Percentiles rank a stretch among this genome's conserved stretches.
Evolutionary conservation across 768 basidiomycete genomes (phyloP).

Genomic region (Russula compacta): DNA sequence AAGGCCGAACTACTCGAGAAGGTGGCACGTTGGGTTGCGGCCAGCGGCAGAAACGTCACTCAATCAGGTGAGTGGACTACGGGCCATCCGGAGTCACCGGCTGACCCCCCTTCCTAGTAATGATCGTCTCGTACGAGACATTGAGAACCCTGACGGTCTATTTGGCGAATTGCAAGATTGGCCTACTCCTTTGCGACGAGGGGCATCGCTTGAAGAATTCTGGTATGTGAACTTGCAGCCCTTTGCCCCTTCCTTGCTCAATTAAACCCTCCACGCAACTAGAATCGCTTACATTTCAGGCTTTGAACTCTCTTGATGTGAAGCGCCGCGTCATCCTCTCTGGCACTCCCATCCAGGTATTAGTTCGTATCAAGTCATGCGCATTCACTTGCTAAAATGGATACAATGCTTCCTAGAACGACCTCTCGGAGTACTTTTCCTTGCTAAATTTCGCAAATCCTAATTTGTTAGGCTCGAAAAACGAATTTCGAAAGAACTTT

Average conservation of each 20-base stretch:
- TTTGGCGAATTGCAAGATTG: slow-evolving; percentile 73
- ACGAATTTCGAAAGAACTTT: slow-evolving; percentile 92
- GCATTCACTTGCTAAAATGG: not conserved
- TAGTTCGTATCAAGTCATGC: not conserved
- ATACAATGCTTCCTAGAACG: slow-evolving; percentile 46
- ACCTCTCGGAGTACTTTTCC: slow-evolving; percentile 91
- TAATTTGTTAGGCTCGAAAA: slow-evolving; percentile 77
- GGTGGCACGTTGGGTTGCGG: slow-evolving; percentile 84
- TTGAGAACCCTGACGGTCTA: slow-evolving; percentile 72
- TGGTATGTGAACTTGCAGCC: slow-evolving; percentile 39
- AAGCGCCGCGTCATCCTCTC: slow-evolving; percentile 88
- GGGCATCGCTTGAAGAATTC: slow-evolving; percentile 96
- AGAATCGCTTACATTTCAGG: slow-evolving; percentile 85
- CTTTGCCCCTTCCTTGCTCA: not conserved
- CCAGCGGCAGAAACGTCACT: slow-evolving; percentile 80
- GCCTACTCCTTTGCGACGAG: slow-evolving; percentile 92
- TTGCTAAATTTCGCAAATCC: slow-evolving; percentile 91
- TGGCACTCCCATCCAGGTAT: slow-evolving; percentile 85
- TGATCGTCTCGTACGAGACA: slow-evolving; percentile 98
- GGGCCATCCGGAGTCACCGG: not conserved
- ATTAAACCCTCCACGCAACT: not conserved
- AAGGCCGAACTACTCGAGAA: slow-evolving; percentile 71
- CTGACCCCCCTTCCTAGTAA: slow-evolving; percentile 42
- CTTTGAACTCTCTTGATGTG: slow-evolving; percentile 75
- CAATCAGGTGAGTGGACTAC: slow-evolving; percentile 59